Evolutionary conservation across 2,329 filamentous ascomycete genomes (phyloP).

Genomic region (Aspergillus spinulosporus): DNA sequence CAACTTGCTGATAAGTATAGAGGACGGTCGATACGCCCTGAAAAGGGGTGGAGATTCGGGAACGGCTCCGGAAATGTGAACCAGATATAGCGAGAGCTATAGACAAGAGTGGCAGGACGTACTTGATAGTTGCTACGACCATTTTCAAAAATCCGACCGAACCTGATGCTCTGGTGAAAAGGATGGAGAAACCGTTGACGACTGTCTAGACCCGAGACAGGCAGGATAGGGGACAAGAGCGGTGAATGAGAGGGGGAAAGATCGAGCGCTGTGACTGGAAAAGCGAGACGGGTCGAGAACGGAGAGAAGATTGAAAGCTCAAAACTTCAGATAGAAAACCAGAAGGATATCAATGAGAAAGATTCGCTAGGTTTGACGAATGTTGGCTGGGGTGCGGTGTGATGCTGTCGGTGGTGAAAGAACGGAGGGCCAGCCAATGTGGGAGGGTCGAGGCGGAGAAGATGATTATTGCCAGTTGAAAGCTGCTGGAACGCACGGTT

Average conservation of each 20-base stretch:
- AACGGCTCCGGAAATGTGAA: slow-evolving; percentile 3
- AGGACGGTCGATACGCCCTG: slow-evolving; percentile 9
- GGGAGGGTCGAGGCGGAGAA: slow-evolving; percentile 31
- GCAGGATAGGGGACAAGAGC: slow-evolving; percentile 18
- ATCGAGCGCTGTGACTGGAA: slow-evolving; percentile 9
- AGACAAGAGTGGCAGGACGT: slow-evolving; percentile 29
- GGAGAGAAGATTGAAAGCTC: slow-evolving; percentile 9
- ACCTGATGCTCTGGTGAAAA: slow-evolving; percentile 16
- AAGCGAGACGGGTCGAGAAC: slow-evolving; percentile 10
- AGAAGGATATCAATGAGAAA: slow-evolving; percentile 13
- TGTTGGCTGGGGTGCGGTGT: slow-evolving; percentile 13
- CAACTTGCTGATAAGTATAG: slow-evolving; percentile 14
- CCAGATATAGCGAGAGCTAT: slow-evolving; percentile 12
- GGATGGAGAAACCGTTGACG: slow-evolving; percentile 15
- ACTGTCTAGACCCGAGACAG: slow-evolving; percentile 21
- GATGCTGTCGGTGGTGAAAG: slow-evolving; percentile 12
- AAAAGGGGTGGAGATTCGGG: slow-evolving; percentile 11
- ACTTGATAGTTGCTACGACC: slow-evolving; percentile 67
- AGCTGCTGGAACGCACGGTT: slow-evolving; percentile 17
- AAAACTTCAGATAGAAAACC: slow-evolving; percentile 4
- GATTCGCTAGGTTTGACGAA: slow-evolving; percentile 15
- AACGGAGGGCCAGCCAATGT: slow-evolving; percentile 23
- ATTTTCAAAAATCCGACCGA: slow-evolving; percentile 39
- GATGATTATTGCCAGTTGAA: slow-evolving; percentile 24
- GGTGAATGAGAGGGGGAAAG: slow-evolving; percentile 18